These are phyloP conservation scores for Begonia masoniana DNA, from an alignment of 306 rosid species.

Conservation along the genomic window DNA sequence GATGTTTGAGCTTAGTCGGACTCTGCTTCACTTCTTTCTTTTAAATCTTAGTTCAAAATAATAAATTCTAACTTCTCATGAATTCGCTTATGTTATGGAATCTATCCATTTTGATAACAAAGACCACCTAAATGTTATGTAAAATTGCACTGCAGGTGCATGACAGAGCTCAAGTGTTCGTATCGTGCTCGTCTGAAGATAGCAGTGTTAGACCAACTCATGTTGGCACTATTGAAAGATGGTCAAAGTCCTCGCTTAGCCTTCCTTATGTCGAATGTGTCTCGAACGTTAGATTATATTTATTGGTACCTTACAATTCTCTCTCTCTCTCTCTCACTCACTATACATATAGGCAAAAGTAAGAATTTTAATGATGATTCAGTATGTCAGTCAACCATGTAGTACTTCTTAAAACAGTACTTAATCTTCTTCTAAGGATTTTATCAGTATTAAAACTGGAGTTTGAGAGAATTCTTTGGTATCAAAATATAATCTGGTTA, in stretches of 20 bases:
- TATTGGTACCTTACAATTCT: conserved; percentile 40
- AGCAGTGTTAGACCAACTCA: conserved; percentile 35
- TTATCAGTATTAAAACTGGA: too few relatives aligned
- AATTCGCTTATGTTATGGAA: too few relatives aligned
- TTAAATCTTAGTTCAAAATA: too few relatives aligned
- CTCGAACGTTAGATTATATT: conserved; percentile 40
- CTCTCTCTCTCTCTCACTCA: conserved; percentile 4
- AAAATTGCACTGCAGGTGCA: conserved; percentile 41
- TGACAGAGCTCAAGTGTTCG: conserved; percentile 91
- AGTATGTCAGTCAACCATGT: neutral
- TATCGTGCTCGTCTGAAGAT: conserved; percentile 45
- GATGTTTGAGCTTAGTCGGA: neutral
- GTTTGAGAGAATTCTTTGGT: too few relatives aligned
- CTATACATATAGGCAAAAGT: neutral
- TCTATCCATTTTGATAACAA: too few relatives aligned
- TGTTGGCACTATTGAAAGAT: conserved; percentile 69
- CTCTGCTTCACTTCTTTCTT: neutral
- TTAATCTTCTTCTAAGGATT: too few relatives aligned
- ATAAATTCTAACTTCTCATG: too few relatives aligned
- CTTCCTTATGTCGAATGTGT: conserved; percentile 48
- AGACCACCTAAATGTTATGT: neutral
- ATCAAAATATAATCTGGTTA: too few relatives aligned
- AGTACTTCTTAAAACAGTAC: too few relatives aligned
- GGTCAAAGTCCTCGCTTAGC: conserved; percentile 40
- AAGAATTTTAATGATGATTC: too few relatives aligned